These are phyloP conservation scores for Saussurea involucrata DNA, from an alignment of 129 eudicot genomes.

Conservation along the genomic window DNA sequence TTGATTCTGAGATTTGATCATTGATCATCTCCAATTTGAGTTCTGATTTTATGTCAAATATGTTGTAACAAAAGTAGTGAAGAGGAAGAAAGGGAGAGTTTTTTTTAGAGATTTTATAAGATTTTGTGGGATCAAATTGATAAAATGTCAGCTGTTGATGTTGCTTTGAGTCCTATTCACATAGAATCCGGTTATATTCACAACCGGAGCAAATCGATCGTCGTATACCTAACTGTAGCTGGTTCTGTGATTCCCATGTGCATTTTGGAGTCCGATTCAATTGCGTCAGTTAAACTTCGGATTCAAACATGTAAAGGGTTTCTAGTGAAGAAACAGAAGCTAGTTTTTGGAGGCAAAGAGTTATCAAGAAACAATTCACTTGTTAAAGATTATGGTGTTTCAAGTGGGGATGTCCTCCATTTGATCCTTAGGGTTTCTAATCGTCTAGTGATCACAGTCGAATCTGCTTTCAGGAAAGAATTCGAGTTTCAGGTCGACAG, in stretches of 20 bases:
- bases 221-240: slow-evolving; percentile 46
- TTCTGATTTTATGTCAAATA: slow-evolving; percentile 15
- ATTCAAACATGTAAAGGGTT: slow-evolving; percentile 75
- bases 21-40: slow-evolving; percentile 4
- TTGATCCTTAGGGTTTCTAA: slow-evolving; percentile 57
- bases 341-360: slow-evolving; percentile 62
- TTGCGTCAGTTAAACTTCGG: slow-evolving; percentile 77
- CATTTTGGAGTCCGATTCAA: slow-evolving; percentile 76
- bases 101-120: background rate
- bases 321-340: slow-evolving; percentile 64
- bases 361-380: slow-evolving; percentile 51
- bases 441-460: slow-evolving; percentile 53
- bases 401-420: slow-evolving; percentile 57
- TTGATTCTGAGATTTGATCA: background rate
- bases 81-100: background rate
- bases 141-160: slow-evolving; percentile 68
- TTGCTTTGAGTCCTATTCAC: slow-evolving; percentile 50
- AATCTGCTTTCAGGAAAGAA: slow-evolving; percentile 47
- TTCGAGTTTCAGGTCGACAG: slow-evolving; percentile 54
- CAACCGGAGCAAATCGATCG: slow-evolving; percentile 35
- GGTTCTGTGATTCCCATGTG: slow-evolving; percentile 72
- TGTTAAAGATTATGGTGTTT: slow-evolving; percentile 70
- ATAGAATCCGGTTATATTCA: slow-evolving; percentile 32
- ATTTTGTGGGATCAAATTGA: slow-evolving; percentile 4
- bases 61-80: slow-evolving; percentile 25